Evolutionary conservation across 2,329 filamentous ascomycete genomes (phyloP).

Genomic region (Pyricularia pennisetigena): DNA sequence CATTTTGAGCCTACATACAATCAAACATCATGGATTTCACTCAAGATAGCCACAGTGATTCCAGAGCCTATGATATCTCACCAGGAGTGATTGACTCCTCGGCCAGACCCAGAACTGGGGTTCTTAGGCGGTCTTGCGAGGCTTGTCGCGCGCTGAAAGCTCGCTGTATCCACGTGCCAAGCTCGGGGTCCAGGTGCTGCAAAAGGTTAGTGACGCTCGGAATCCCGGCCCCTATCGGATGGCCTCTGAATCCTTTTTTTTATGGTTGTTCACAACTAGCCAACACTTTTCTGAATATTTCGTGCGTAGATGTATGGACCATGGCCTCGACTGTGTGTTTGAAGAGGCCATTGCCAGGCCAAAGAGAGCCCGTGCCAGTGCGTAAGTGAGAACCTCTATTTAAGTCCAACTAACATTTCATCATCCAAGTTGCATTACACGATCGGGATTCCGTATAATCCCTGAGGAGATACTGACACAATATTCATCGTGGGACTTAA

Average conservation of each 20-base stretch:
- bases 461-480: neutral
- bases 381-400: constrained; percentile 8
- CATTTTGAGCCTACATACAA: neutral
- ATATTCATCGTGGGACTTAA: neutral
- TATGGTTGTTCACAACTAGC: neutral
- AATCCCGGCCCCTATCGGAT: neutral
- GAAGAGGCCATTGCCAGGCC: constrained; percentile 14
- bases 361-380: constrained; percentile 11
- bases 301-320: constrained; percentile 8
- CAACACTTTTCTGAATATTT: neutral
- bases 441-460: neutral
- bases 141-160: constrained; percentile 13
- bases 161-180: constrained; percentile 10
- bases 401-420: neutral
- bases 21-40: neutral
- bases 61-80: neutral
- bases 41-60: neutral
- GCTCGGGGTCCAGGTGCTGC: constrained; percentile 8
- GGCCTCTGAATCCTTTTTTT: neutral
- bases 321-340: constrained; percentile 12
- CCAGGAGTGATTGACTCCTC: neutral
- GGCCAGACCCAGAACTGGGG: constrained; percentile 9
- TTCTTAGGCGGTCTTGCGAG: constrained; percentile 14
- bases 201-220: constrained; percentile 9
- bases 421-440: neutral